These are phyloP conservation scores for Moesziomyces parantarcticus DNA, from an alignment of 1,284 basidiomycete genomes.

Conservation along the genomic window DNA sequence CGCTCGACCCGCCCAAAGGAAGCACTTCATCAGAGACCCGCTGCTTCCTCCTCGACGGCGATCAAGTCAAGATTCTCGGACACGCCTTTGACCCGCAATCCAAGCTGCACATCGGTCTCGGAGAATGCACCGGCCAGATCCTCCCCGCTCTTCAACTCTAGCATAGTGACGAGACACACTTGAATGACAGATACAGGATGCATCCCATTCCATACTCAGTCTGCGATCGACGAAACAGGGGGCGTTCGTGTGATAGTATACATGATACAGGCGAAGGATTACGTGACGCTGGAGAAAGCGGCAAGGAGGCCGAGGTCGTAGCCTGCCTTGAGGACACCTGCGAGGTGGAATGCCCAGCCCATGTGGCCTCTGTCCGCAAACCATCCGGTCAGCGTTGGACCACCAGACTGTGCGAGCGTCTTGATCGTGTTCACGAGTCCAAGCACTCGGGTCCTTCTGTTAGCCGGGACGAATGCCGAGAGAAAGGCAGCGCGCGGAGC, in stretches of 20 bases:
- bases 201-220: not conserved
- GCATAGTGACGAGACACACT: not conserved
- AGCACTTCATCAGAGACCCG: not conserved
- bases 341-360: constrained; percentile 23
- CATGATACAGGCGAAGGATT: not conserved
- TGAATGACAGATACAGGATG: not conserved
- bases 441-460: constrained; percentile 12
- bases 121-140: constrained; percentile 13
- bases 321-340: constrained; percentile 14
- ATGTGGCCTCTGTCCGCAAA: constrained; percentile 10
- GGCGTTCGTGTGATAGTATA: not conserved
- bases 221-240: not conserved
- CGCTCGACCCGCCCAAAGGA: not conserved
- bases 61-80: constrained; percentile 9
- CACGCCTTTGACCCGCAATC: constrained; percentile 8
- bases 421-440: constrained; percentile 22
- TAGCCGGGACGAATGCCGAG: constrained; percentile 10
- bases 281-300: constrained; percentile 15
- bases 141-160: constrained; percentile 2
- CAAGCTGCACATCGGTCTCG: constrained; percentile 15
- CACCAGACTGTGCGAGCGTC: constrained; percentile 24
- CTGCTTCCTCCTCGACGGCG: constrained; percentile 9
- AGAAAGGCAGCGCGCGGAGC: constrained; percentile 25
- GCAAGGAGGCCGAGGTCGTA: constrained; percentile 27
- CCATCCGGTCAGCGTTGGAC: constrained; percentile 21